Evolutionary conservation across 2,329 filamentous ascomycete genomes (phyloP), one percentile per base, ranked within the genome.

Genomic region (Verticillium dahliae): DNA sequence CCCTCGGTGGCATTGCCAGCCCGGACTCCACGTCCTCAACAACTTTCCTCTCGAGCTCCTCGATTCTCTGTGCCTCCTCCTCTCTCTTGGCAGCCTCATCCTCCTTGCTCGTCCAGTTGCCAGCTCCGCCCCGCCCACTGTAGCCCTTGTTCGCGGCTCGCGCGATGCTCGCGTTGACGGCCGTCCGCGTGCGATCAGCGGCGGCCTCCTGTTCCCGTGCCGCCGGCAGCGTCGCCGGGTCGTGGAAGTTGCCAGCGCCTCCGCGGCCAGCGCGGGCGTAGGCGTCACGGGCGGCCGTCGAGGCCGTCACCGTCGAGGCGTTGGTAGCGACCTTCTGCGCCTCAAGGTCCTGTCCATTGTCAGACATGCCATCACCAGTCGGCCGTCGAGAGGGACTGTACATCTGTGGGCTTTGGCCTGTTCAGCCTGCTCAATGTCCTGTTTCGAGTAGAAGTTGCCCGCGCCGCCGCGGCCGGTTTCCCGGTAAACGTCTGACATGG

Each of bases 401-500:
- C 61, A 39, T 66, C 27, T 35, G 33, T 61, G 38, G 38, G 63
- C 65, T 61, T 64, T 67, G 18, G 66, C 71, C 64, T 73, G 75
- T 61, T 70, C 68, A 56, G 72, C 76, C 35, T 82, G 78, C 34
- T 84, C 77, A 33, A 81, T 71, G 62, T 85, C 79, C 65, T 81
- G 77, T 65, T 81, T 78, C 68, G 77, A 77, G 68, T 80, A 81
- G 71, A 82, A 87, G 73, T 89, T 89, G 59, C 86, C 86, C 6
- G 85, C 85, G 58, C 86, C 86, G 60, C 86, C 86, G 57, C 86
- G 82, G 61, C 86, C 86, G 52, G 81, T 78, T 62, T 78, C 79
- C 65, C 78, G 77, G 66, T 81, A 82, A 10, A 50, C 45, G 45
- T 50, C 45, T 27, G 45, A 50, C 45, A 50, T 50, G 45, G 10